These are phyloP conservation scores for Cyberlindnera samutprakarnensis DNA, from an alignment of 805 yeast species.

Conservation along the genomic window DNA sequence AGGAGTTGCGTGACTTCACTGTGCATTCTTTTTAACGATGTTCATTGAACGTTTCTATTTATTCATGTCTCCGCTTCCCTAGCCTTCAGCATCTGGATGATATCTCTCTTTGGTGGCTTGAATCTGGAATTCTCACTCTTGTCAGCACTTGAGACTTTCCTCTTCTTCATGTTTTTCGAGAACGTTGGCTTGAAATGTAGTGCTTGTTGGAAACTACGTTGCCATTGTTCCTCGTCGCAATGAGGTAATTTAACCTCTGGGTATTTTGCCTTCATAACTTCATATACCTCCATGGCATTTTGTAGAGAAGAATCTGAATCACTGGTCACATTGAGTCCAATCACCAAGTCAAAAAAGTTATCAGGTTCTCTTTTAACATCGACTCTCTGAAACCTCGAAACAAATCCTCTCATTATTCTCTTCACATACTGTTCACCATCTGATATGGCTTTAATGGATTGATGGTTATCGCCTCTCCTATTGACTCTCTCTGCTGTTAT, in stretches of 20 bases:
- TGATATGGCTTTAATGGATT: constrained; percentile 52
- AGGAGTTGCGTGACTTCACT: too few species aligned
- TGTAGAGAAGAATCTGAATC: constrained; percentile 36
- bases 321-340: constrained; percentile 42
- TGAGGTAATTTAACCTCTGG: constrained; percentile 32
- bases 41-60: too few species aligned
- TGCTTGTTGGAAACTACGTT: constrained; percentile 45
- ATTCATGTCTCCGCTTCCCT: too few species aligned
- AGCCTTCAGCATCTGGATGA: neutral
- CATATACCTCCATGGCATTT: constrained; percentile 41
- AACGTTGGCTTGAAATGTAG: constrained; percentile 45
- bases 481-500: constrained; percentile 54
- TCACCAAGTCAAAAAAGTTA: constrained; percentile 51
- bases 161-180: too few species aligned
- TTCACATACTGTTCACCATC: constrained; percentile 41
- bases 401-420: constrained; percentile 67
- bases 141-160: constrained; percentile 13
- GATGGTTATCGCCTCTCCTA: constrained; percentile 82
- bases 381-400: constrained; percentile 60
- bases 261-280: constrained; percentile 30
- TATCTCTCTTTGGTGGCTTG: too few species aligned
- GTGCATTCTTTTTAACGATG: too few species aligned
- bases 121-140: neutral
- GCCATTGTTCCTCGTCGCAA: constrained; percentile 36
- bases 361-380: constrained; percentile 48